Conservation (phyloP, 179 eudicot genomes). For the Spinacia oleracea region DNA sequence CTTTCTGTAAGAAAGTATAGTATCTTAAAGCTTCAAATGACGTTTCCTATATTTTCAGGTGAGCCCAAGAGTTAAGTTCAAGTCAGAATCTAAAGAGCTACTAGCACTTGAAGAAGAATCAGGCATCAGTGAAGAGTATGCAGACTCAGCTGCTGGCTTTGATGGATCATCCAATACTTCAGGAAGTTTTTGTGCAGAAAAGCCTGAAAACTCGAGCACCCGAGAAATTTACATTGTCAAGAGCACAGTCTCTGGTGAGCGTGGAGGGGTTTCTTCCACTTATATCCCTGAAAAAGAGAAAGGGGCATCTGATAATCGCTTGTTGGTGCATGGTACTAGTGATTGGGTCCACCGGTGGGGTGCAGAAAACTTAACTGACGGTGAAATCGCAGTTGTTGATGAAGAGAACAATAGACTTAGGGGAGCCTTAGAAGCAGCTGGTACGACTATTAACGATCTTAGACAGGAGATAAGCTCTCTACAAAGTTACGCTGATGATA, state of each 20-base stretch:
- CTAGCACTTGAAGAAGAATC: conserved; percentile 75
- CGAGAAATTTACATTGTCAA: conserved; percentile 71
- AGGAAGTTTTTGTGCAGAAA: conserved; percentile 75
- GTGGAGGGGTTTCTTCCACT: conserved; percentile 39
- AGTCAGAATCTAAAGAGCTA: conserved; percentile 60
- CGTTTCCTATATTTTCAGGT: conserved; percentile 40
- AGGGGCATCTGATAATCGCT: conserved; percentile 43
- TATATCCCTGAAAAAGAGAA: conserved; percentile 49
- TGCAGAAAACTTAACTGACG: conserved; percentile 53
- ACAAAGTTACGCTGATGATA: conserved; percentile 60
- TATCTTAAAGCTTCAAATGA: conserved; percentile 13
- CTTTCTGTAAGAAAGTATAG: neutral
- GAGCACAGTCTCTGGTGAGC: conserved; percentile 58
- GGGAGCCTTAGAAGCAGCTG: conserved; percentile 66
- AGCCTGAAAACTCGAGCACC: conserved; percentile 56
- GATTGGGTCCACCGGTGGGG: conserved; percentile 62
- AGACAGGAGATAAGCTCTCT: conserved; percentile 67
- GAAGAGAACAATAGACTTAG: conserved; percentile 73
- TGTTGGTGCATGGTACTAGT: conserved; percentile 40
- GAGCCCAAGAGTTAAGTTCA: conserved; percentile 52
- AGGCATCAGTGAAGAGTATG: conserved; percentile 57
- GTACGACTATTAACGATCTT: conserved; percentile 67
- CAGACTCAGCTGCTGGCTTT: conserved; percentile 59
- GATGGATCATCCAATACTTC: conserved; percentile 83
- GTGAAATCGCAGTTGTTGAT: conserved; percentile 54